phyloP scores from a whole-genome alignment of 2,329 filamentous ascomycete species.

The Tolypocladium cylindrosporum region DNA sequence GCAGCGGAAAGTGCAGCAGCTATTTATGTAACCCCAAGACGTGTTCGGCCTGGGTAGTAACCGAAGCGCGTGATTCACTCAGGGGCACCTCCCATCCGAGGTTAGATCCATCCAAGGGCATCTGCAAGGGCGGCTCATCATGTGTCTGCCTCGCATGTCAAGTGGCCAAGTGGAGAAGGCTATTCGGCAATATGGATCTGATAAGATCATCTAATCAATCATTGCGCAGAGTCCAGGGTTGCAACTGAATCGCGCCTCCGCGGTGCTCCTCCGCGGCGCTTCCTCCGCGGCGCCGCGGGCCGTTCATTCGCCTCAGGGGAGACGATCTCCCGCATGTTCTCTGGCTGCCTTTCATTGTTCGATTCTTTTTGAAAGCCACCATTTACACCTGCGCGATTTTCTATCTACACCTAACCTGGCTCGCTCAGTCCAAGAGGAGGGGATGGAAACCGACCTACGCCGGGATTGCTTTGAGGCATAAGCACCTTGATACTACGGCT shows the following conservation, averaged over 20 bases:
- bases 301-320: too few relatives aligned
- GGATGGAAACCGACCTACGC: too few relatives aligned
- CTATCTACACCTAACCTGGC: too few relatives aligned
- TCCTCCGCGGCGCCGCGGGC: neutral
- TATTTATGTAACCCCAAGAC: neutral
- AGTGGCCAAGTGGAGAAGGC: neutral
- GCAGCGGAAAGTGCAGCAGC: neutral
- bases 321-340: neutral
- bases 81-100: neutral
- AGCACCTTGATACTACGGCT: too few relatives aligned
- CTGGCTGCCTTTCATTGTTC: neutral
- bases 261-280: neutral
- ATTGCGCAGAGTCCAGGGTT: neutral
- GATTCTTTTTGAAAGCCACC: too few relatives aligned
- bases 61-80: neutral
- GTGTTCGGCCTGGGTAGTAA: too few relatives aligned
- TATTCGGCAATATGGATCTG: neutral
- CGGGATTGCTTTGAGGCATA: too few relatives aligned
- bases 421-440: too few relatives aligned
- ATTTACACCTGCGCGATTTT: neutral
- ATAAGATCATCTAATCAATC: slow-evolving; percentile 1
- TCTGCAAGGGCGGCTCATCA: neutral
- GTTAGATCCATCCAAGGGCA: neutral
- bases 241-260: neutral
- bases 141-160: neutral